Percentiles rank a stretch among this genome's conserved stretches.
phyloP scores from a whole-genome alignment of 768 basidiomycete genomes.

The Hericium rajendrae region DNA sequence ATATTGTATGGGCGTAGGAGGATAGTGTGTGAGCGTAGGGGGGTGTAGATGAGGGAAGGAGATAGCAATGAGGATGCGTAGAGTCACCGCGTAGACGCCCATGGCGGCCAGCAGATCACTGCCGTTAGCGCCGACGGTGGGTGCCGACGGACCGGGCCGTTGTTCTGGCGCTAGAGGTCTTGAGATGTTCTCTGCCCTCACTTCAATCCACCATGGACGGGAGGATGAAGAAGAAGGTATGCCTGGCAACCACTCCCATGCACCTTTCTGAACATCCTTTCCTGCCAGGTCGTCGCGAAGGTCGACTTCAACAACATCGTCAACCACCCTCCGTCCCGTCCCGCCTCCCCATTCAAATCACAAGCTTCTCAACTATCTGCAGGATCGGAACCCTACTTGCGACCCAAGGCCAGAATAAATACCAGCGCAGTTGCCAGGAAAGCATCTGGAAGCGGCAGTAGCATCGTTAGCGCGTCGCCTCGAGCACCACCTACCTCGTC shows the following conservation, averaged over 20 bases:
- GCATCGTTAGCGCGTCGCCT: constrained; percentile 17
- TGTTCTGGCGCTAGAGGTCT: too few relatives aligned
- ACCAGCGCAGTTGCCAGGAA: constrained; percentile 31
- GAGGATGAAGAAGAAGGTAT: constrained; percentile 10
- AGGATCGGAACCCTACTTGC: constrained; percentile 10
- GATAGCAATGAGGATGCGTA: too few relatives aligned
- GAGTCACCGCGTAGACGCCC: too few relatives aligned
- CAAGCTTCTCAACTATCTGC: constrained; percentile 19
- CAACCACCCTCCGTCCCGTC: constrained; percentile 30
- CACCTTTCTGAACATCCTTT: background rate
- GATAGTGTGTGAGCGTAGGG: too few relatives aligned
- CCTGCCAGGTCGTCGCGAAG: constrained; percentile 44
- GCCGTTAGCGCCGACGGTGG: too few relatives aligned
- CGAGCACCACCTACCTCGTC: constrained; percentile 3
- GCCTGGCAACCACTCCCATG: background rate
- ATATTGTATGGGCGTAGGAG: too few relatives aligned
- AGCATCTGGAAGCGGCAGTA: constrained; percentile 14
- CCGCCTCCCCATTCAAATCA: constrained; percentile 34
- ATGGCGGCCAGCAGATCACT: too few relatives aligned
- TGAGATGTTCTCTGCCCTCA: too few relatives aligned
- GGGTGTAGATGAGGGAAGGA: too few relatives aligned
- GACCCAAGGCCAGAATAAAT: constrained; percentile 57
- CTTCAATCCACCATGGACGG: constrained; percentile 5
- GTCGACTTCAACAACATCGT: constrained; percentile 29
- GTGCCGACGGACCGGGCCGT: too few relatives aligned